Base-by-base conservation (phyloP, 2,329 filamentous ascomycete genomes). In the Talaromyces sp. region DNA sequence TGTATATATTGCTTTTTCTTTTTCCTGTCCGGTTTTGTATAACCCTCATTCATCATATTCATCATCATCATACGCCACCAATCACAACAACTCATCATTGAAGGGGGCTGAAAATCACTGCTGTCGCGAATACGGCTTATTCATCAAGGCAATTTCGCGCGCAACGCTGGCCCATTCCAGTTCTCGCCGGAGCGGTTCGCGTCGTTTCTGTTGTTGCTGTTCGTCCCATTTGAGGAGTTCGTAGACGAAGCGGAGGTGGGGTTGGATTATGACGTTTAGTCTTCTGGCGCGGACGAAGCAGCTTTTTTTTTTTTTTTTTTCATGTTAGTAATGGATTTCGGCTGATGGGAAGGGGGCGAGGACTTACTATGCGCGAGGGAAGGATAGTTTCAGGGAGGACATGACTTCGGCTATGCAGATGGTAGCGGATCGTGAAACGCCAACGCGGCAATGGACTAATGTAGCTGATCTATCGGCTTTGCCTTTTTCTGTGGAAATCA, bases 321-420 rank as follows among this genome's bases (percentile, higher is more conserved):
- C 15, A 5, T 38, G 49, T 61, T 31, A 67, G 51, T 22, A 27
- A 11, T 10, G 1, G 10, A 11, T 7, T 25, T 27, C 4, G 5
- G 40, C 13, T 38, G 25, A 17, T 11, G 17, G 13, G 17, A 7
- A 7, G 25, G 11, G 15, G 5, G 29, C 7, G 22, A 25, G 5
- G 61, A 82, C 85, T 76, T 78, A 87, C 84, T 99, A 99, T 66
- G 95, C 95, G 64, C 91, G 86, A 13, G 95, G 93, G 72, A 98
- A 94, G 0, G 92, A 95, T 69, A 97, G 80, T 25, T 87, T 84
- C 71, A 92, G 79, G 29, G 89, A 84, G 40, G 89, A 88, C 95
- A 99, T 99, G 40, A 98, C 92, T 78, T 98, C 93, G n/a, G 95
- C 95, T 72, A 99, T 99, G 76, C 95, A 98, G 68, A 99, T 97